Base-by-base conservation (phyloP, 1,139 yeast genomes). In the Sugiyamaella paludigena region DNA sequence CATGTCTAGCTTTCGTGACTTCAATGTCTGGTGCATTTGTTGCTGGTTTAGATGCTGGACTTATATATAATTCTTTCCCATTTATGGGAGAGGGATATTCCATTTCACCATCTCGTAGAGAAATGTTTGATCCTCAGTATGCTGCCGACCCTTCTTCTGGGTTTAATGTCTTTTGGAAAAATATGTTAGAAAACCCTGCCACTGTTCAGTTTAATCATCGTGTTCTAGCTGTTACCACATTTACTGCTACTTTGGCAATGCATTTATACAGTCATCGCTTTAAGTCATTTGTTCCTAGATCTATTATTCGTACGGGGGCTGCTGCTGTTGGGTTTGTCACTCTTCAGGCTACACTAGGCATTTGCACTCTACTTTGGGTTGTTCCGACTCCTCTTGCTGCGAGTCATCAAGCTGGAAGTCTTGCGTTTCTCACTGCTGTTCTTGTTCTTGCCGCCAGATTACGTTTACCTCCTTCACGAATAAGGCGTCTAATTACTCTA, bases 11-110 rank as follows among this genome's bases (percentile, higher is more conserved):
- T 2, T 91, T 87, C 61, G 54, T 85, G 39, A 92, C 98, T 24
- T 96, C 97, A 19, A 84, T 92, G 94, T 79, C 95, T 26, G 98
- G 98, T 52, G 98, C 96, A 15, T 82, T 94, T 78, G 98, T 94
- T 43, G 98, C 99, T 13, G 98, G 98, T 7, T 75, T 94, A 51
- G 98, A 94, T 69, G 98, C 99, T 2, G 98, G 98, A 43, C 76
- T 91, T 67, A 89, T 94, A 58, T 94, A 92, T 70, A 92, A 94
- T 68, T 84, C 95, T 4, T 94, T 91, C 78, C 98, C 99, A 28
- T 87, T 84, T 61, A 94, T 94, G 98, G 98, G 98, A 43, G 80
- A 74, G 42, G 55, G 64, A 10, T 19, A 19, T 19, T 11, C 24
- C 7, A 81, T 85, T 49, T 60, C 87, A 33, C 98, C 99, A 11